Evolutionary conservation across 2,329 filamentous ascomycete species (phyloP).

Genomic region (Monilinia fructicola): DNA sequence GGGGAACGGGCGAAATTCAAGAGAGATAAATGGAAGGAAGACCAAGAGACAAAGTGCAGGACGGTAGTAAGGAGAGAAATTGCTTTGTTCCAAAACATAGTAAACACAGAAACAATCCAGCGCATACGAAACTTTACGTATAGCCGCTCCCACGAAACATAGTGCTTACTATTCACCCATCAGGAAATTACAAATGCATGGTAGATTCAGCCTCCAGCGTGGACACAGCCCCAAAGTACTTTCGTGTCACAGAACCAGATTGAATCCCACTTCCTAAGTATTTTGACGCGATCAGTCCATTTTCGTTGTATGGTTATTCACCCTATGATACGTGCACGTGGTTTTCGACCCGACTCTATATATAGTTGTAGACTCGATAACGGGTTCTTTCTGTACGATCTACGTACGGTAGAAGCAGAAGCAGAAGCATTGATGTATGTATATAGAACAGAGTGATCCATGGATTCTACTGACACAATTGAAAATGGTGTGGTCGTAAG

Average conservation of each 20-base stretch:
- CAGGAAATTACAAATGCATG: slow-evolving; percentile 3
- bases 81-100: slow-evolving; percentile 21
- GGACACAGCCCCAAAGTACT: slow-evolving; percentile 2
- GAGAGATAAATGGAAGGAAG: not conserved
- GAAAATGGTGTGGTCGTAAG: not conserved
- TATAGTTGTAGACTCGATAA: not conserved
- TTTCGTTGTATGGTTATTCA: not conserved
- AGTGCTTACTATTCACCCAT: slow-evolving; percentile 13
- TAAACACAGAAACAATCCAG: not conserved
- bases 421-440: not conserved
- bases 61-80: not conserved
- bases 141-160: slow-evolving; percentile 2
- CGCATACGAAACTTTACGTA: slow-evolving; percentile 16
- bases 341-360: not conserved
- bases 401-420: too few relatives aligned
- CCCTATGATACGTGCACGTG: not conserved
- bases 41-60: not conserved
- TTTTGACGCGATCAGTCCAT: not conserved
- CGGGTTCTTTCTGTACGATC: not conserved
- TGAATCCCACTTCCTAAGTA: not conserved
- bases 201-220: not conserved
- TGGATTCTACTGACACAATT: not conserved
- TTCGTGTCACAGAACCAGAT: not conserved
- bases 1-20: not conserved
- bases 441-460: not conserved